These are phyloP conservation scores for Rhizophora apiculata DNA, from an alignment of 345 rosid genomes.

Conservation along the genomic window DNA sequence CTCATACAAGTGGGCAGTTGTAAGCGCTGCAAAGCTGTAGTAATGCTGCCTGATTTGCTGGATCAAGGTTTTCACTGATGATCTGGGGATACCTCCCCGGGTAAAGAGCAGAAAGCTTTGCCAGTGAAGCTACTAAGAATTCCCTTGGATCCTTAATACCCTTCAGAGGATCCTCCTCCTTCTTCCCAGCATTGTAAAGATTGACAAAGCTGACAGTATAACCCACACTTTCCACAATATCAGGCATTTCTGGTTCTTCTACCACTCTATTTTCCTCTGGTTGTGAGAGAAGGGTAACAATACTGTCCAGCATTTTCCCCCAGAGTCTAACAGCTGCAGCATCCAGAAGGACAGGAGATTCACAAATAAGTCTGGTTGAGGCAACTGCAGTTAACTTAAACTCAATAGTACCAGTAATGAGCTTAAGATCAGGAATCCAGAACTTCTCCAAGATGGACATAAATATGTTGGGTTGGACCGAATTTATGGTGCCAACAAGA, in stretches of 20 bases:
- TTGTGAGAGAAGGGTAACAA: constrained; percentile 74
- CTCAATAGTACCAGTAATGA: constrained; percentile 72
- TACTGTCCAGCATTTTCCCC: constrained; percentile 85
- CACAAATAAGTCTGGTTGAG: constrained; percentile 74
- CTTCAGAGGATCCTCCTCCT: constrained; percentile 81
- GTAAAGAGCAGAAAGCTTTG: constrained; percentile 49
- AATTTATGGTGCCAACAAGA: constrained; percentile 73
- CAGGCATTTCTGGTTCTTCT: constrained; percentile 93
- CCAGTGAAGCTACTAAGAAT: constrained; percentile 64
- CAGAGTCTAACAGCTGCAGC: constrained; percentile 54
- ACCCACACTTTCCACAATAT: constrained; percentile 71
- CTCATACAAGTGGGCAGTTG: constrained; percentile 59
- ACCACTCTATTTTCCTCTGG: constrained; percentile 77
- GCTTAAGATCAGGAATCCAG: constrained; percentile 84
- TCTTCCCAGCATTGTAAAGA: constrained; percentile 87
- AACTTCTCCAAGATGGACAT: constrained; percentile 64
- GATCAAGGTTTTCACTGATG: constrained; percentile 63
- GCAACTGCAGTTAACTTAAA: constrained; percentile 79
- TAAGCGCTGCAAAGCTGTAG: constrained; percentile 64
- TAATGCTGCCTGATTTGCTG: constrained; percentile 66
- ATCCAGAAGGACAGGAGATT: constrained; percentile 63
- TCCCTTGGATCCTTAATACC: constrained; percentile 76
- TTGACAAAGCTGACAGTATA: constrained; percentile 76
- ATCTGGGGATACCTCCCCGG: constrained; percentile 81
- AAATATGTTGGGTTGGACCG: constrained; percentile 69